Base-by-base conservation (phyloP, 805 yeast genomes). In the Starmerella apicola region DNA sequence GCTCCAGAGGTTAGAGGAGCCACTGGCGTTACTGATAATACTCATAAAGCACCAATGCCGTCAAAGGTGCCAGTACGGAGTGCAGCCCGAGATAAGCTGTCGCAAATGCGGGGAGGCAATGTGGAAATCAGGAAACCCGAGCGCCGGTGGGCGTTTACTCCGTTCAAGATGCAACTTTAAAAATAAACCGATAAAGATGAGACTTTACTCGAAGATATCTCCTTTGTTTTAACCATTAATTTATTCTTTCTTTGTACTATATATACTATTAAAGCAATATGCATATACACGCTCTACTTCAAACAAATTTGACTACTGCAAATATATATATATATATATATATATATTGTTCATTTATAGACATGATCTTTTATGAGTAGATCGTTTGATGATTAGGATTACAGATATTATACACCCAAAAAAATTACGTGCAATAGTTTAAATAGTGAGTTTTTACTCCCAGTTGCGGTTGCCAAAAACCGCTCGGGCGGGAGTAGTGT, bases 131-230 rank as follows among this genome's bases (percentile, higher is more conserved):
- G 30, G 15, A 36, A 16, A 32, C 28, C 36, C 21, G 42, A 40
- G 6, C 33, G 43, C 12, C 37, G 44, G n/a, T 46, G 50, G 50
- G 44, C 33, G 17, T 46, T 46, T 32, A 40, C 41, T 16, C 43
- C 46, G 5, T 43, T 43, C 41, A 32, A 43, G 6, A 15, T 34
- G 25, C 34, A 34, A 34, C 13, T 17, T 9, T 29, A n/a, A n/a
- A n/a, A n/a, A n/a, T n/a, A n/a, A n/a, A n/a, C n/a, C n/a, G n/a
- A n/a, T n/a, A n/a, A n/a, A n/a, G n/a, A n/a, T n/a, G n/a, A n/a
- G n/a, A n/a, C n/a, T n/a, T n/a, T n/a, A n/a, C n/a, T n/a, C n/a
- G n/a, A n/a, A n/a, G n/a, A n/a, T n/a, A n/a, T n/a, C n/a, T n/a
- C n/a, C n/a, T n/a, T n/a, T n/a, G n/a, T n/a, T n/a, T n/a, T n/a